These are phyloP conservation scores for Papiliotrema flavescens DNA, from an alignment of 1,284 basidiomycete species.

Conservation along the genomic window DNA sequence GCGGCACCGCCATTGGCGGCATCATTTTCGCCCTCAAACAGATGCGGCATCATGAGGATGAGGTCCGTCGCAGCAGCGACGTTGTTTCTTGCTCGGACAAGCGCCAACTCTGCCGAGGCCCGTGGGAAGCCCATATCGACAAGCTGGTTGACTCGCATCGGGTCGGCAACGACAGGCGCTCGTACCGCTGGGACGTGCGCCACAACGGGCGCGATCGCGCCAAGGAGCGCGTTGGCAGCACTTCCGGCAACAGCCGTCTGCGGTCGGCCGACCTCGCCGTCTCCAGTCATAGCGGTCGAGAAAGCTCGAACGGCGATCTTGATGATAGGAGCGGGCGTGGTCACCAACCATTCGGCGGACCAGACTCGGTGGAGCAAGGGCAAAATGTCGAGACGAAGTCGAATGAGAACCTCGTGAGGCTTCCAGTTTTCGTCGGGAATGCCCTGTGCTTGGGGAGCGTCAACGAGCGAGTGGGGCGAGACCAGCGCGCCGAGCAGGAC, in stretches of 20 bases:
- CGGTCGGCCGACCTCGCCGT: slow-evolving; percentile 61
- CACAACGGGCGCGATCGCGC: slow-evolving; percentile 1
- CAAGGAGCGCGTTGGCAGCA: not conserved
- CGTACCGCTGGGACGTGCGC: slow-evolving; percentile 42
- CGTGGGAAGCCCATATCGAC: slow-evolving; percentile 97
- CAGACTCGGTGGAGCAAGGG: slow-evolving; percentile 70
- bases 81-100: slow-evolving; percentile 82
- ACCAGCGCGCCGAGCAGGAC: slow-evolving; percentile 73
- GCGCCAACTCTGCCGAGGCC: slow-evolving; percentile 74
- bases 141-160: slow-evolving; percentile 72
- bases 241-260: not conserved
- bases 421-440: slow-evolving; percentile 57
- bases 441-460: slow-evolving; percentile 63
- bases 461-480: slow-evolving; percentile 73
- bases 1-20: not conserved
- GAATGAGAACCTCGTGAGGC: slow-evolving; percentile 78
- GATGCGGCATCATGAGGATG: slow-evolving; percentile 76
- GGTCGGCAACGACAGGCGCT: slow-evolving; percentile 57
- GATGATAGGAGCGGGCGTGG: slow-evolving; percentile 68
- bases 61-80: slow-evolving; percentile 85
- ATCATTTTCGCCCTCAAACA: slow-evolving; percentile 51
- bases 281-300: slow-evolving; percentile 74
- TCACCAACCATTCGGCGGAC: slow-evolving; percentile 77
- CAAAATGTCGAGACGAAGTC: slow-evolving; percentile 67
- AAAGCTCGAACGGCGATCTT: slow-evolving; percentile 72